Percentiles rank a stretch among this genome's conserved stretches.
Conservation (phyloP, 495 filamentous ascomycete genomes). For the Talaromyces proteolyticus region DNA sequence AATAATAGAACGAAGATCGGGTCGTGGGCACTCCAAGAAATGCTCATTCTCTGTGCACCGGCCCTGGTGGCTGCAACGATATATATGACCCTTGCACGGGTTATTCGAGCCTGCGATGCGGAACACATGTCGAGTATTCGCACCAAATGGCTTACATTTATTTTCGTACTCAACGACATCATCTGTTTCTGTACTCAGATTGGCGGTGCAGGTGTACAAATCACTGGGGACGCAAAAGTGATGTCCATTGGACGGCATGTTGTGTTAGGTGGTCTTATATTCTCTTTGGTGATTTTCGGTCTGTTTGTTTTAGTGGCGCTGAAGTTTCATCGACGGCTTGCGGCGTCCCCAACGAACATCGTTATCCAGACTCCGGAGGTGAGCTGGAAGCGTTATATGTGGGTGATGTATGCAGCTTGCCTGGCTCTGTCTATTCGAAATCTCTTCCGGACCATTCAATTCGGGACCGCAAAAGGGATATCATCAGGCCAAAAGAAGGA, state of each 20-base stretch:
- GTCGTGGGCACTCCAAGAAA: conserved; percentile 27
- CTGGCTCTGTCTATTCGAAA: conserved; percentile 54
- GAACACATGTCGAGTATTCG: conserved; percentile 22
- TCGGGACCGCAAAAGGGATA: conserved; percentile 48
- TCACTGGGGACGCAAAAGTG: not conserved
- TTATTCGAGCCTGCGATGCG: conserved; percentile 38
- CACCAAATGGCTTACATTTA: conserved; percentile 24
- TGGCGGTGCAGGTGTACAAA: not conserved
- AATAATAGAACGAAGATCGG: not conserved
- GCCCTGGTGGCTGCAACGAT: conserved; percentile 45
- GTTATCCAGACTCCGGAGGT: conserved; percentile 7
- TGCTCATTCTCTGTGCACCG: conserved; percentile 20
- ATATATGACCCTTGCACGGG: conserved; percentile 51
- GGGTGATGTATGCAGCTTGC: conserved; percentile 45
- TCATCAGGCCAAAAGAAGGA: too few species aligned
- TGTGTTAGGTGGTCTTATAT: conserved; percentile 32
- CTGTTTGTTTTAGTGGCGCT: conserved; percentile 32
- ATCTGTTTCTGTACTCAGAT: conserved; percentile 25
- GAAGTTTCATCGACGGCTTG: conserved; percentile 32
- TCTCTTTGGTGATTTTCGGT: conserved; percentile 36
- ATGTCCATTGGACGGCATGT: conserved; percentile 33
- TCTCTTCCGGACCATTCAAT: conserved; percentile 59
- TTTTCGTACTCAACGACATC: conserved; percentile 30
- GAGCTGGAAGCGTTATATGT: conserved; percentile 46
- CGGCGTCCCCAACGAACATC: conserved; percentile 8